These are phyloP conservation scores for Orbilia blumenaviensis DNA, from an alignment of 2,329 filamentous ascomycete genomes.

Conservation along the genomic window DNA sequence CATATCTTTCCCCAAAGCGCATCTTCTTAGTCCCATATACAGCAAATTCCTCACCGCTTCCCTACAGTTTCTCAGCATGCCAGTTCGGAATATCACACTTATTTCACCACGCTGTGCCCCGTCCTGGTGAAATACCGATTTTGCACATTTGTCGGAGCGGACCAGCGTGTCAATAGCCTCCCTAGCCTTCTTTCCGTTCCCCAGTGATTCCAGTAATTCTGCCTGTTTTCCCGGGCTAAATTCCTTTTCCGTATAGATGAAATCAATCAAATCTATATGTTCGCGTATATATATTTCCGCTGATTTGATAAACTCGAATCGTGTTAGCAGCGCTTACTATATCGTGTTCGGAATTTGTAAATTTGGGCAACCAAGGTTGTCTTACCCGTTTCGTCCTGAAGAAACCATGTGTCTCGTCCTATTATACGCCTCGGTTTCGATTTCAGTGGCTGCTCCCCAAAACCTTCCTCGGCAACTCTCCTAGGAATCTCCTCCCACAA, in stretches of 20 bases:
- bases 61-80: not conserved
- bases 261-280: not conserved
- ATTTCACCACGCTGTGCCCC: not conserved
- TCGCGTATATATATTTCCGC: not conserved
- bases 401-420: no score
- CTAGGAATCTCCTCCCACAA: slow-evolving; percentile 28
- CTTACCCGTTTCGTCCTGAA: no score
- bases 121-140: not conserved
- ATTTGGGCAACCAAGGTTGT: no score
- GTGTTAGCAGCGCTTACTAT: no score
- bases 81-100: not conserved
- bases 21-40: no score
- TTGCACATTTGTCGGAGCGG: not conserved
- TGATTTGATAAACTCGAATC: no score
- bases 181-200: not conserved
- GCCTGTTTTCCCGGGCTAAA: slow-evolving; percentile 11
- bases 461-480: not conserved
- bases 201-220: slow-evolving; percentile 2
- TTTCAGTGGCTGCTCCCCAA: not conserved
- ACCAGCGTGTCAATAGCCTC: not conserved
- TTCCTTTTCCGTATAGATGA: not conserved
- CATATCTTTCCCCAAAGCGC: no score
- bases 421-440: no score
- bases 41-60: no score
- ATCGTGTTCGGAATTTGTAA: no score